These are phyloP conservation scores for Erigeron philadelphicus DNA, from an alignment of 140 eudicot species.

Conservation along the genomic window DNA sequence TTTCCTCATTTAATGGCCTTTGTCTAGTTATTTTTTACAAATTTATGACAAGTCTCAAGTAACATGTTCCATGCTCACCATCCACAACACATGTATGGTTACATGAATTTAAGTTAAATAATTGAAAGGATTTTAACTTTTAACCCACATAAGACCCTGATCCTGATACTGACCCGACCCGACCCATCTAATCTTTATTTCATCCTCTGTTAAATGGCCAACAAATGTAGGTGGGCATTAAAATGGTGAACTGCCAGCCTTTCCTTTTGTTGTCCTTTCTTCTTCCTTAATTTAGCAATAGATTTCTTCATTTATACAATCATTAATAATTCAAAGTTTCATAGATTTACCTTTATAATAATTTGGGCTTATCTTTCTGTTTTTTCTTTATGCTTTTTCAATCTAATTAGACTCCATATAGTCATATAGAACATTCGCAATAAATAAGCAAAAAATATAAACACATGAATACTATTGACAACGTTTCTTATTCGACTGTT, in stretches of 20 bases:
- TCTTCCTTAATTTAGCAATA: constrained; percentile 10
- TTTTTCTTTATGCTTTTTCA: not conserved
- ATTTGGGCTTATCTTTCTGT: not conserved
- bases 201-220: constrained; percentile 25
- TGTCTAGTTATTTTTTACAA: constrained; percentile 17
- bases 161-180: constrained; percentile 15
- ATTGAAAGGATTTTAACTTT: not conserved
- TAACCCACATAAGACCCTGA: constrained; percentile 13
- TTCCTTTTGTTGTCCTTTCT: constrained; percentile 25
- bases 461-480: too few relatives aligned
- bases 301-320: constrained; percentile 19
- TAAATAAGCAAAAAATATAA: too few relatives aligned
- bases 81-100: not conserved
- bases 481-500: too few relatives aligned
- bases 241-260: constrained; percentile 22
- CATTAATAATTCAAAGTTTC: constrained; percentile 14
- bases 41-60: constrained; percentile 23
- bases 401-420: not conserved
- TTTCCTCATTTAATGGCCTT: constrained; percentile 8
- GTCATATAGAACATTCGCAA: not conserved
- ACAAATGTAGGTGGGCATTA: constrained; percentile 37
- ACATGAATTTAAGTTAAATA: not conserved
- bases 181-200: not conserved
- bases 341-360: not conserved
- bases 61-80: constrained; percentile 6